A percentile compares a stretch with the other conserved stretches of the same genome.
Conservation (phyloP, 1,139 yeast species). For the Sugiyamaella castrensis region DNA sequence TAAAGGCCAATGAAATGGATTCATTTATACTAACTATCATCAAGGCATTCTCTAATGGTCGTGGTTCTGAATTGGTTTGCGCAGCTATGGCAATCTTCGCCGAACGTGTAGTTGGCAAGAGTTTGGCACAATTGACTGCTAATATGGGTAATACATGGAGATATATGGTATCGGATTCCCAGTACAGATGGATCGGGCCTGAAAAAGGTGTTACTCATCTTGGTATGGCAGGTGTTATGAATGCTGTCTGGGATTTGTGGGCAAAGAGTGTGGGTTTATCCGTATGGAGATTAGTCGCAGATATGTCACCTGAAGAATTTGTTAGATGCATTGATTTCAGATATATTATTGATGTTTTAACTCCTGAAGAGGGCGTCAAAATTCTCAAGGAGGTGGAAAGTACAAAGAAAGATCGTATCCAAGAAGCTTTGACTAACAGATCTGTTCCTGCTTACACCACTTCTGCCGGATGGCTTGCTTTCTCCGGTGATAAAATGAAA, state of each 20-base stretch:
- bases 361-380: conserved; percentile 37
- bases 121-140: conserved; percentile 32
- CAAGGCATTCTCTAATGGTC: conserved; percentile 31
- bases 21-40: background rate
- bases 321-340: conserved; percentile 39
- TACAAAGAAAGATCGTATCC: conserved; percentile 34
- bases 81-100: conserved; percentile 29
- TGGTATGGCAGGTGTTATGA: conserved; percentile 33
- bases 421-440: conserved; percentile 34
- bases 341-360: conserved; percentile 38
- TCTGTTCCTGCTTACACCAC: conserved; percentile 45
- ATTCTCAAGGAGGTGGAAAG: conserved; percentile 30
- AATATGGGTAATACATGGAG: conserved; percentile 40
- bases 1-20: too few species aligned
- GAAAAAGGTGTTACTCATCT: conserved; percentile 39
- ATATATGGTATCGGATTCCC: conserved; percentile 37
- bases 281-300: conserved; percentile 39
- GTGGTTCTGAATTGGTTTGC: conserved; percentile 31
- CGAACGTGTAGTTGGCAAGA: conserved; percentile 28
- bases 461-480: conserved; percentile 44
- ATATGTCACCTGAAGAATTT: conserved; percentile 39
- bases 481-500: conserved; percentile 40
- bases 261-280: conserved; percentile 36
- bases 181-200: conserved; percentile 41
- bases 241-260: conserved; percentile 40